A percentile compares a stretch with the other conserved stretches of the same genome.
phyloP scores from a whole-genome alignment of 257 asterid genomes.

The Solanum habrochaites region DNA sequence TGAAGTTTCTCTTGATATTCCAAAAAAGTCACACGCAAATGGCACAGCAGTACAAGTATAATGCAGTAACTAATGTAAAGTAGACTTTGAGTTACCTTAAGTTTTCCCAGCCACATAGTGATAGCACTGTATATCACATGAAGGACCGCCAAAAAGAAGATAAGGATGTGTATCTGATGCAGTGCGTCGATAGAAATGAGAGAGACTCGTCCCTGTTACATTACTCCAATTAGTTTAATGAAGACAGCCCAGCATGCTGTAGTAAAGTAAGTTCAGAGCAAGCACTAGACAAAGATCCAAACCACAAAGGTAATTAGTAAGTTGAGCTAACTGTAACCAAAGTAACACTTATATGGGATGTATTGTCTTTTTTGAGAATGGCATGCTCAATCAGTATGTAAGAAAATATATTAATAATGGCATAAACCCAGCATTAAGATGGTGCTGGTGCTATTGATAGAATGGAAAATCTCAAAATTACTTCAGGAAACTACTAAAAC shows the following conservation, averaged over 20 bases:
- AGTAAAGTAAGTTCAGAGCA: background rate
- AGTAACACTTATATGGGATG: background rate
- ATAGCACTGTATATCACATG: constrained; percentile 76
- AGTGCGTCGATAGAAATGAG: constrained; percentile 66
- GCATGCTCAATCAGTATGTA: background rate
- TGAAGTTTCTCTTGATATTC: background rate
- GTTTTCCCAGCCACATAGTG: constrained; percentile 88
- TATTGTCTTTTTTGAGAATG: background rate
- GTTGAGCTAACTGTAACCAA: background rate
- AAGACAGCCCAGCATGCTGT: background rate
- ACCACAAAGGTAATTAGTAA: background rate
- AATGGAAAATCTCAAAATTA: background rate
- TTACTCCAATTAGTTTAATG: background rate
- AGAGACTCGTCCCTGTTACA: constrained; percentile 40
- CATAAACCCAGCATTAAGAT: background rate
- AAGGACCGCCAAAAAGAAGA: constrained; percentile 83
- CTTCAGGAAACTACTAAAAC: background rate
- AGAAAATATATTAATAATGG: background rate
- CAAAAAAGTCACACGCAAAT: background rate
- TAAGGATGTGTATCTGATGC: constrained; percentile 89
- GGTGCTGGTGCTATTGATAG: background rate
- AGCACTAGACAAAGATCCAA: background rate
- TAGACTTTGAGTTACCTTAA: constrained; percentile 42
- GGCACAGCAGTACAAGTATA: background rate
- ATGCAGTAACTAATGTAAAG: background rate